Percentiles rank a stretch among this genome's conserved stretches.
Evolutionary conservation across 78 protist species (phyloP).

Genomic region (Cavenderia fasciculata): DNA sequence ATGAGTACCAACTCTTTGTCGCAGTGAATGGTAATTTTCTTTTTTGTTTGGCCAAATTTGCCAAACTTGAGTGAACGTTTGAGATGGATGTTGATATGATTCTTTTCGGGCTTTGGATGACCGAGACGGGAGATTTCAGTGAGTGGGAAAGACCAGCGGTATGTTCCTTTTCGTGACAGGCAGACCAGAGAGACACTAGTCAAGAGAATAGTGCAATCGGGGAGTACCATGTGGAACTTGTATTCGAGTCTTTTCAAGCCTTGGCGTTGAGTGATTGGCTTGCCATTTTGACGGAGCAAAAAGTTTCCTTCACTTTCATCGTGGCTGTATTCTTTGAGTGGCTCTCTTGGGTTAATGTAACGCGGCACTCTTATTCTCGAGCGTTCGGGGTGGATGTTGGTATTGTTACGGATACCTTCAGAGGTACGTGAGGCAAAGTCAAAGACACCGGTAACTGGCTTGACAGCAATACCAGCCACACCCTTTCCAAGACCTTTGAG

Average conservation of each 20-base stretch:
- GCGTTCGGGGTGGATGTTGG: conserved; percentile 68
- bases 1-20: conserved; percentile 18
- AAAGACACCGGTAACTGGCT: conserved; percentile 87
- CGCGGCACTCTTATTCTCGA: conserved; percentile 36
- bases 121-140: conserved; percentile 53
- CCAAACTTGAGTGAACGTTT: conserved; percentile 40
- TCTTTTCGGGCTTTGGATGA: not conserved
- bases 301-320: conserved; percentile 70
- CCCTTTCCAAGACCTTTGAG: conserved; percentile 88
- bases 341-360: conserved; percentile 64
- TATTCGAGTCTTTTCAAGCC: conserved; percentile 23
- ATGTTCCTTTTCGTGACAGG: conserved; percentile 39
- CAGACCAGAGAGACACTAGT: conserved; percentile 49
- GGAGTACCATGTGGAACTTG: conserved; percentile 50
- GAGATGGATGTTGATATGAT: conserved; percentile 34
- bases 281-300: conserved; percentile 6
- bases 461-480: conserved; percentile 81
- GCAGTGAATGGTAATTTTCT: conserved; percentile 50
- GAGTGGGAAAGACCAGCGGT: conserved; percentile 73
- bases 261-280: conserved; percentile 9
- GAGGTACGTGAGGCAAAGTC: conserved; percentile 79
- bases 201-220: conserved; percentile 37
- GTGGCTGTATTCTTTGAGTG: conserved; percentile 31
- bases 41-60: conserved; percentile 9
- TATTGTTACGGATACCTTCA: conserved; percentile 85